Base-by-base conservation (phyloP, 495 filamentous ascomycete species). In the Geopyxis carbonaria region DNA sequence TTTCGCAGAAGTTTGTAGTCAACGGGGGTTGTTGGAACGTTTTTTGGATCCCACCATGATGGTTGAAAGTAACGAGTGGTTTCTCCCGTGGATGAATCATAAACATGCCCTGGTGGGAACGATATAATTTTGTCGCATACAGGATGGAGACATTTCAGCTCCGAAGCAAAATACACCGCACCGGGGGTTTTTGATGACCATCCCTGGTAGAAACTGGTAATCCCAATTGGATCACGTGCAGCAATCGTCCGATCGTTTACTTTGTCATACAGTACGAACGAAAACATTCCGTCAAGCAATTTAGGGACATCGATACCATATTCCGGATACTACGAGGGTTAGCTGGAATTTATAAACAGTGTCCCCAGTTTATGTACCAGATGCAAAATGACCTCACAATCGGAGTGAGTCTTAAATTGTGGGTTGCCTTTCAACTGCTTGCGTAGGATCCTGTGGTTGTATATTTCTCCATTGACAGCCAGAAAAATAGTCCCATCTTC, bases 381-480 rank as follows among this genome's bases (percentile, higher is more conserved):
- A 38, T 91, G 89, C 52, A 95, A 84, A 58, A 97, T 87, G 53
- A 95, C 83, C 63, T 97, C 89, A 62, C 89, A 97, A 50, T 97
- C 89, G 22, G 86, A 93, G 56, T 89, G 78, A 36, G 89, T 97
- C 73, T 91, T 92, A 71, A 93, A 97, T 61, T 79, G 73, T 60
- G 92, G 87, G 18, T 76, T 72, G 16, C 61, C 64, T 61, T 80
- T 80, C 55, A 94, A 61, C 44, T 62, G 64, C 62, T 93, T 94
- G 46, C 89, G 75, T 48, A 97, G 64, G 48, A 93, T 71, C 46
- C 85, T 75, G 64, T 97, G 89, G 72, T 97, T 97, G 69, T 97
- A 97, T 59, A 97, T 97, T 62, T 97, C 89, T 62, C 89, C 89
- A 62, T 97, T 97, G 75, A 94, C 89, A 43, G 89, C 89, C 34